Evolutionary conservation across 2,329 filamentous ascomycete species (phyloP).

Genomic region (Fusarium phyllophilum): DNA sequence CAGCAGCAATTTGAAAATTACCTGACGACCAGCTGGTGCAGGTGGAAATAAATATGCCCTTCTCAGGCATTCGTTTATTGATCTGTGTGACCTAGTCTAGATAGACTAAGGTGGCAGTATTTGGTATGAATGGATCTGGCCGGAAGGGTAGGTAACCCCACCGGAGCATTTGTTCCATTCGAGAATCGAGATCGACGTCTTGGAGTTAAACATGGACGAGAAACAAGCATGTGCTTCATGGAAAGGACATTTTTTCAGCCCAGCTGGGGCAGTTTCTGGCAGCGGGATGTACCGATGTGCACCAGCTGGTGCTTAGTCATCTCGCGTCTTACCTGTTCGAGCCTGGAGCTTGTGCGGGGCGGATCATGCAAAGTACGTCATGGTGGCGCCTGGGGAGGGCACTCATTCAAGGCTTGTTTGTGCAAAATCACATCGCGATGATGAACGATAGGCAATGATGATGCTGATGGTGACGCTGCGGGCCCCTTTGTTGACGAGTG

Average conservation of each 20-base stretch:
- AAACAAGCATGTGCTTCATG: slow-evolving; percentile 25
- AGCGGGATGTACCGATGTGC: slow-evolving; percentile 7
- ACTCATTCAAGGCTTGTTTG: slow-evolving; percentile 33
- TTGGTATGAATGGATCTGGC: neutral
- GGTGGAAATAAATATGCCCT: neutral
- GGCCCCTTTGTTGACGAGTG: slow-evolving; percentile 3
- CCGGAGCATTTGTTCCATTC: slow-evolving; percentile 38
- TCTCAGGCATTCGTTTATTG: neutral
- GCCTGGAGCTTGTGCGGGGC: slow-evolving; percentile 40
- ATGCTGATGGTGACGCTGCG: slow-evolving; percentile 37
- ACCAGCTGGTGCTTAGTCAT: slow-evolving; percentile 15
- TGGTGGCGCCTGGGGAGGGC: slow-evolving; percentile 32
- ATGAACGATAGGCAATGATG: slow-evolving; percentile 39
- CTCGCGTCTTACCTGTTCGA: slow-evolving; percentile 23
- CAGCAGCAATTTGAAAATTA: neutral
- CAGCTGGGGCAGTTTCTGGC: slow-evolving; percentile 5
- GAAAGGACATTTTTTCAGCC: neutral
- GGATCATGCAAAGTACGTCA: slow-evolving; percentile 37
- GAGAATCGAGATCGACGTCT: slow-evolving; percentile 23
- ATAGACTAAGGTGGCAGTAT: neutral
- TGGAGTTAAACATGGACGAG: neutral
- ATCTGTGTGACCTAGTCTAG: neutral
- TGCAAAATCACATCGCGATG: slow-evolving; percentile 32
- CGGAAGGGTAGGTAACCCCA: neutral
- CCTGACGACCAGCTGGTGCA: neutral